These are phyloP conservation scores for Wickerhamomyces alni DNA, from an alignment of 805 yeast genomes.

Conservation along the genomic window DNA sequence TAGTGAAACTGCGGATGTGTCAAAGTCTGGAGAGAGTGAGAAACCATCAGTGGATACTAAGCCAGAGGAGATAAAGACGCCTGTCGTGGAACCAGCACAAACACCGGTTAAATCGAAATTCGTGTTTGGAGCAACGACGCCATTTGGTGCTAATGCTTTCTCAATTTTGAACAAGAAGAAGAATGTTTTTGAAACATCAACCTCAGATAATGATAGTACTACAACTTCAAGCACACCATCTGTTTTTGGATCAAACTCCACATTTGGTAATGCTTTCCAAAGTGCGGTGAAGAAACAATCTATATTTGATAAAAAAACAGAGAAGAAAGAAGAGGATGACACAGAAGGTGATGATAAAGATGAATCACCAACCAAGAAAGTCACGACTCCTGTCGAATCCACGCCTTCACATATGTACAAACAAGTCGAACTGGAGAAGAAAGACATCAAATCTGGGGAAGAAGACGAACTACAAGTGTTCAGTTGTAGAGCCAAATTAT, in stretches of 20 bases:
- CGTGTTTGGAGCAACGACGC: constrained; percentile 50
- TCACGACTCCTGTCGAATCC: constrained; percentile 18
- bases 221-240: constrained; percentile 8
- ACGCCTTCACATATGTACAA: constrained; percentile 35
- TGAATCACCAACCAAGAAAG: constrained; percentile 2
- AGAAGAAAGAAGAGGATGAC: constrained; percentile 14
- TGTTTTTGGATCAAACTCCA: constrained; percentile 41
- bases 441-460: constrained; percentile 77
- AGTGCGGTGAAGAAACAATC: constrained; percentile 46
- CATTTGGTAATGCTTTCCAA: constrained; percentile 51
- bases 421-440: constrained; percentile 55
- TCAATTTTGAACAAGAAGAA: constrained; percentile 25
- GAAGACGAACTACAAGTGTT: constrained; percentile 72
- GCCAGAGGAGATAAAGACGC: too few relatives aligned
- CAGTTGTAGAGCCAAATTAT: constrained; percentile 71
- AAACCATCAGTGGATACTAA: background rate
- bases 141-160: constrained; percentile 40
- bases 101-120: constrained; percentile 32
- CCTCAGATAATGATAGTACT: constrained; percentile 12
- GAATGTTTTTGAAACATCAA: constrained; percentile 34
- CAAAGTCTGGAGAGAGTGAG: constrained; percentile 2
- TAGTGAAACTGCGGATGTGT: background rate
- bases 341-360: constrained; percentile 15
- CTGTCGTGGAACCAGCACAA: background rate
- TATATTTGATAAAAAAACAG: constrained; percentile 41